Evolutionary conservation across 2,329 filamentous ascomycete genomes (phyloP).

Genomic region (Nemania bipapillata): DNA sequence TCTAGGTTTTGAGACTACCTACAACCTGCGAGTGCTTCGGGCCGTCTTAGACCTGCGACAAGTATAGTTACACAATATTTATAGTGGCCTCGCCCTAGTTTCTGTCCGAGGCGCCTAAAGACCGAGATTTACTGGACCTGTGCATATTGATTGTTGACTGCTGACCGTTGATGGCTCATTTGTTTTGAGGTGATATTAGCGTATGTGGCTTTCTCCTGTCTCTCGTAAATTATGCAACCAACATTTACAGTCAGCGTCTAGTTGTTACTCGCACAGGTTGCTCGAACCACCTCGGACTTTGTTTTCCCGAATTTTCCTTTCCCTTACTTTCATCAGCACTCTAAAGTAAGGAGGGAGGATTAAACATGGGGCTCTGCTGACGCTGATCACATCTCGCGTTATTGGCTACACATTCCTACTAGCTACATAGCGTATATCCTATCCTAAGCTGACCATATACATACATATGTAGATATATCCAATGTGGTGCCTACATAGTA

Average conservation of each 20-base stretch:
- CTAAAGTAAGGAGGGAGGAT: background rate
- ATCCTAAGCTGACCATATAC: no score
- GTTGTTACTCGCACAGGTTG: no score
- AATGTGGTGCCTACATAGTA: background rate
- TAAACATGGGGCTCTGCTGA: background rate
- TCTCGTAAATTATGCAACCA: background rate
- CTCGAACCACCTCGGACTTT: background rate
- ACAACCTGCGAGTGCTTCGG: background rate
- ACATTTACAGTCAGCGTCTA: background rate
- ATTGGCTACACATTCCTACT: background rate
- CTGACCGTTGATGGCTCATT: no score
- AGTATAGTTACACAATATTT: background rate
- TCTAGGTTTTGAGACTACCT: background rate
- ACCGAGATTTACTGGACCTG: background rate
- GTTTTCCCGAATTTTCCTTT: background rate
- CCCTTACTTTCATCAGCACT: background rate
- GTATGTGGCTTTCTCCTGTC: background rate
- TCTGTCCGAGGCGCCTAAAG: background rate
- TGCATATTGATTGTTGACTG: no score
- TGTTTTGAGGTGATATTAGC: background rate
- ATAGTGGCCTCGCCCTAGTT: background rate
- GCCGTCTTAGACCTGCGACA: background rate
- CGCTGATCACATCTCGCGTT: background rate
- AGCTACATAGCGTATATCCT: background rate
- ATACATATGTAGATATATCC: no score